Percentiles rank a stretch among this genome's conserved stretches.
phyloP scores from a whole-genome alignment of 2,329 filamentous ascomycete genomes.

The Penicillium crustosum region DNA sequence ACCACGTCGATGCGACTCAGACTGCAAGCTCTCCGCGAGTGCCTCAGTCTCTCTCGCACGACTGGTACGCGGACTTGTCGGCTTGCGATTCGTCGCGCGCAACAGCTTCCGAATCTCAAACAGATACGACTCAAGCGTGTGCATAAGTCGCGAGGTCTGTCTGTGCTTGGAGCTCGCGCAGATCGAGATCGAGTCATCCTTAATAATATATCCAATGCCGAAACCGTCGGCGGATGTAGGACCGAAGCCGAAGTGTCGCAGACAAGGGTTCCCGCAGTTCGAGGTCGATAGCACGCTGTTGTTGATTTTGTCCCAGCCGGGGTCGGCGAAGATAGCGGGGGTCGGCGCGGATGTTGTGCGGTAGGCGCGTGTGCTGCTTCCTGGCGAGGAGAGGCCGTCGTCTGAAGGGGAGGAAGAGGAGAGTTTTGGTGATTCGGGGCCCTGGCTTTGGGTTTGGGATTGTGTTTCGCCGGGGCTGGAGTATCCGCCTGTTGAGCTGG shows the following conservation, averaged over 20 bases:
- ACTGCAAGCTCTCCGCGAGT: constrained; percentile 41
- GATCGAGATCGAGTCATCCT: constrained; percentile 85
- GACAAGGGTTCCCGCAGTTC: constrained; percentile 95
- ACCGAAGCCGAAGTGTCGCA: constrained; percentile 95
- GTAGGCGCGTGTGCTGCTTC: constrained; percentile 57
- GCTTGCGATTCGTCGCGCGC: constrained; percentile 63
- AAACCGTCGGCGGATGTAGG: constrained; percentile 93
- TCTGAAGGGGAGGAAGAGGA: constrained; percentile 31
- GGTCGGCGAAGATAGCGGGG: constrained; percentile 81
- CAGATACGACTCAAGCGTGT: constrained; percentile 85
- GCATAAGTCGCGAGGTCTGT: constrained; percentile 86
- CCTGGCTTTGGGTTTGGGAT: constrained; percentile 3
- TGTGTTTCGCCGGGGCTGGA: constrained; percentile 55
- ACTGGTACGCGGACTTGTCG: constrained; percentile 53
- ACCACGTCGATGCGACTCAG: constrained; percentile 62
- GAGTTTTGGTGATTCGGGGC: constrained; percentile 28
- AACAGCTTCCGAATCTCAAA: constrained; percentile 85
- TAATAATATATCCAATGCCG: constrained; percentile 98
- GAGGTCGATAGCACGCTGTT: constrained; percentile 92
- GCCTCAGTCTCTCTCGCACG: constrained; percentile 62
- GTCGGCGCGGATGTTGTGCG: constrained; percentile 44
- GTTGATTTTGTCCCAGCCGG: constrained; percentile 93
- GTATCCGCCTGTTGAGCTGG: constrained; percentile 63
- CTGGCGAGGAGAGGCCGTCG: constrained; percentile 40
- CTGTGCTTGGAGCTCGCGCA: constrained; percentile 92